Conservation (phyloP, 2,329 filamentous ascomycete species). For the Lomentospora prolificans region DNA sequence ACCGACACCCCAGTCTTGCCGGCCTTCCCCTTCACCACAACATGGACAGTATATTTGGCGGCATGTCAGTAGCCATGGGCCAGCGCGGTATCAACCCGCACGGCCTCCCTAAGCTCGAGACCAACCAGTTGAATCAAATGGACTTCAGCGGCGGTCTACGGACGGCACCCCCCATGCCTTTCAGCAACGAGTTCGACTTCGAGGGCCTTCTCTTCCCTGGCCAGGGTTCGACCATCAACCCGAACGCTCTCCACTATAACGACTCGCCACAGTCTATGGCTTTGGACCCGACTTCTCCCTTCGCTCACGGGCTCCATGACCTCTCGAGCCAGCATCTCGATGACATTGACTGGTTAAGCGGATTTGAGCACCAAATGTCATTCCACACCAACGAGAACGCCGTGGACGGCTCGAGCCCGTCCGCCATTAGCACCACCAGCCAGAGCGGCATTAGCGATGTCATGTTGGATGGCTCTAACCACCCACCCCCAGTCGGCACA, state of each 20-base stretch:
- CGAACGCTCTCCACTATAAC: slow-evolving; percentile 71
- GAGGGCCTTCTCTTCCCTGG: slow-evolving; percentile 59
- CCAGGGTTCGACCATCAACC: slow-evolving; percentile 56
- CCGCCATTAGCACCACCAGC: slow-evolving; percentile 88
- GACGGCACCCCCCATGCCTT: slow-evolving; percentile 62
- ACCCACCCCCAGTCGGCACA: slow-evolving; percentile 41
- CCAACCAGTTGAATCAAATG: slow-evolving; percentile 54
- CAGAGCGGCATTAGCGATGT: slow-evolving; percentile 85
- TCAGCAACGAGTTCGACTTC: slow-evolving; percentile 59
- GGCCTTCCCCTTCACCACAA: slow-evolving; percentile 49
- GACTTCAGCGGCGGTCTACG: slow-evolving; percentile 61
- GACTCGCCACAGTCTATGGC: slow-evolving; percentile 62
- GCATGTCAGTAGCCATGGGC: slow-evolving; percentile 60
- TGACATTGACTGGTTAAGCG: slow-evolving; percentile 75
- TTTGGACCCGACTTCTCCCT: slow-evolving; percentile 53
- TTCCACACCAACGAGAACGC: slow-evolving; percentile 67
- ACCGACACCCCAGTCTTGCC: slow-evolving; percentile 65
- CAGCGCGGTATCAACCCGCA: slow-evolving; percentile 52
- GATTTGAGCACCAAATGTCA: slow-evolving; percentile 68
- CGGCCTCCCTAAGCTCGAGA: slow-evolving; percentile 75
- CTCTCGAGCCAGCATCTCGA: slow-evolving; percentile 56
- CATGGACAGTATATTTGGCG: slow-evolving; percentile 55
- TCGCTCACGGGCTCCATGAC: slow-evolving; percentile 46
- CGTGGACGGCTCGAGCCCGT: slow-evolving; percentile 88
- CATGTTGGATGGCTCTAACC: slow-evolving; percentile 74